Base-by-base conservation (phyloP, 148 eudicot genomes). In the Chenopodium quinoa region DNA sequence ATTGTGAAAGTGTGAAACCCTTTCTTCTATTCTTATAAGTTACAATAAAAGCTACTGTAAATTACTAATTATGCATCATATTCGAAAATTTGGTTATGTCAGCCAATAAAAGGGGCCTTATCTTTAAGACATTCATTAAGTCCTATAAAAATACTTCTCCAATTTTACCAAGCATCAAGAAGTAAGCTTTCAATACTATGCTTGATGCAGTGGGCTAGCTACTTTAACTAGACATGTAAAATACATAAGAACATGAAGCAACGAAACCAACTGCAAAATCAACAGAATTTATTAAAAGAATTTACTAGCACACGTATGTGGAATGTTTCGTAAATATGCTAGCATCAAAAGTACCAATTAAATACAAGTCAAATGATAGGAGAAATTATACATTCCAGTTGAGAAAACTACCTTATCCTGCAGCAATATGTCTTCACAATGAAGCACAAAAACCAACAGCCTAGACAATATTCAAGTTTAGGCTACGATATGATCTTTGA, bases 381-480 rank as follows among this genome's bases (percentile, higher is more conserved):
- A 60, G 29, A 62, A 16, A 13, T 0, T 4, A 12, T 2, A 63
- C 12, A 13, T 23, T 44, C 60, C 46, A 73, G 17, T 22, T 73
- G n/a, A 70, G 29, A 56, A 52, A 48, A 79, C 2, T 70, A 79
- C 81, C 81, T 79, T 10, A 69, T 22, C 29, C 73, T 54, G 8
- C 64, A 50, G 27, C 48, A 14, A 19, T 40, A 67, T 48, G 29
- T 20, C 46, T 63, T 12, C 70, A 46, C 40, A 78, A 14, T 19
- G 37, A 48, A 1, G 1, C 58, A 54, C 12, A 14, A 4, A 56
- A 3, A 27, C 16, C 27, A 52, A 60, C 9, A 64, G 60, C 79
- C 19, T 31, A 2, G 23, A 10, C 7, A 62, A 37, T 64, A 40
- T 19, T 52, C 50, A 77, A 2, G 20, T 48, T 54, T 7, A 48